phyloP scores from a whole-genome alignment of 139 green algal genomes.

The Axilococcus clingmanii region DNA sequence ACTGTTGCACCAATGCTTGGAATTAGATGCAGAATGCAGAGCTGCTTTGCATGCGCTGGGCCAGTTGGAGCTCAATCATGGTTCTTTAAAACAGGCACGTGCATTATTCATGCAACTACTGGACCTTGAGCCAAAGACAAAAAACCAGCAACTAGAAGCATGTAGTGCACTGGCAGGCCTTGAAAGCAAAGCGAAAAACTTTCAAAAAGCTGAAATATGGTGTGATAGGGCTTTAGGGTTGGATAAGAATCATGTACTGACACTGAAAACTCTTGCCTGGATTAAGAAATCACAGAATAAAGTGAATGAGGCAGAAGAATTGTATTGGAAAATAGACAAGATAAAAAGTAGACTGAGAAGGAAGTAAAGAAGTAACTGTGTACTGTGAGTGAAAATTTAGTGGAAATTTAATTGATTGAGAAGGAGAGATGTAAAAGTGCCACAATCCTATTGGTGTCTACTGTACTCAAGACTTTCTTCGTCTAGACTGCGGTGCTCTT shows the following conservation, averaged over 20 bases:
- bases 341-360: no score
- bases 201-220: no score
- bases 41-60: conserved; percentile 31
- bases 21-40: conserved; percentile 14
- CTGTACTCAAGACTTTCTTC: neutral
- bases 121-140: conserved; percentile 15
- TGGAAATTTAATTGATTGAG: no score
- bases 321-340: conserved; percentile 21
- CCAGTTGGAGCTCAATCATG: conserved; percentile 28
- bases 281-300: conserved; percentile 31
- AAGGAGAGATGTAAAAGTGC: no score
- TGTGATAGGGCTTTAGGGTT: no score
- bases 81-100: conserved; percentile 21
- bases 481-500: neutral
- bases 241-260: neutral
- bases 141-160: neutral
- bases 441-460: no score
- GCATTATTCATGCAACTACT: conserved; percentile 28
- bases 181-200: no score
- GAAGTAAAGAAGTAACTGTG: no score
- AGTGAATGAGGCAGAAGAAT: conserved; percentile 5
- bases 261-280: conserved; percentile 16
- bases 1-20: conserved; percentile 20
- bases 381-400: neutral
- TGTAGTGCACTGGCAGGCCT: conserved; percentile 3